Evolutionary conservation across 345 rosid species (phyloP), one percentile per base, ranked within the genome.

Genomic region (Aquilaria yunnanensis): DNA sequence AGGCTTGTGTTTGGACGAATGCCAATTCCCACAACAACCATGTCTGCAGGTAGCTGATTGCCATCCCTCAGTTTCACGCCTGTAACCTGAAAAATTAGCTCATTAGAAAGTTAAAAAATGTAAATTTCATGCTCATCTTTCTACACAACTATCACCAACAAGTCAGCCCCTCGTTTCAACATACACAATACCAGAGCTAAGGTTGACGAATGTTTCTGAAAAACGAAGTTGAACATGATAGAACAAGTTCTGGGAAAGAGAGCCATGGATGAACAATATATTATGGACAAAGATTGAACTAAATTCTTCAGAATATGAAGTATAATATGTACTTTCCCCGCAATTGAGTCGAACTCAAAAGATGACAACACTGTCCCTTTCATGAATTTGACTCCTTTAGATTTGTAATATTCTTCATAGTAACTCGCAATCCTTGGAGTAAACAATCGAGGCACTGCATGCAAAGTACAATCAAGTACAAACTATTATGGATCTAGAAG

Each of bases 371-470:
- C 61, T 13, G 69, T 65, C 57, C 69, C 62, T 57, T 59, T 65
- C 13, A 57, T 49, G 56, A 65, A 65, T 56, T 65, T 57, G 43
- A 65, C 69, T 16, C 69, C 69, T 49, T 50, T 65, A 49, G 69
- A 65, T 49, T 65, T 31, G 57, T 65, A 65, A 57, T 57, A 57
- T 16, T 65, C 69, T 32, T 65, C 69, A 37, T 65, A 65, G 33
- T 57, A 65, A 10, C 37, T 57, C 16, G 62, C 69, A 12, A 65
- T 65, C 56, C 32, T 88, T 13, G 90, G 97, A 5, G 99, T 86
- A 81, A 94, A 90, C 59, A 94, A 82, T 49, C 96, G 92, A 10
- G 86, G 91, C 97, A 94, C 99, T 90, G 84, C 71, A 67, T 66
- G 32, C 49, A 14, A 63, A n/a, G 32, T 5, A 37, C 5, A 37